A percentile compares a stretch with the other conserved stretches of the same genome.
Conservation (phyloP, 768 basidiomycete genomes). For the Obba rivulosa region DNA sequence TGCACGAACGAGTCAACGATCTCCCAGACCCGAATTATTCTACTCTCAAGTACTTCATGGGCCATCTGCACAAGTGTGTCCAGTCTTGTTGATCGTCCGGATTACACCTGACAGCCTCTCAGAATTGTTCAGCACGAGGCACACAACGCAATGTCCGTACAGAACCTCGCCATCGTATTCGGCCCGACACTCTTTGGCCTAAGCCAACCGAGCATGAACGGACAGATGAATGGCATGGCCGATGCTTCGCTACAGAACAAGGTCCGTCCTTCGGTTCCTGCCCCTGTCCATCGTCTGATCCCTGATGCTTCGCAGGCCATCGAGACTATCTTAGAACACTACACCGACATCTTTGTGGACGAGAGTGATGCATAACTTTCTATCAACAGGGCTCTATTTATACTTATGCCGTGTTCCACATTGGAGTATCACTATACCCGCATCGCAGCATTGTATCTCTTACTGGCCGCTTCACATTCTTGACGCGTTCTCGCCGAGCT, state of each 20-base stretch:
- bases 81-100: background rate
- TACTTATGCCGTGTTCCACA: slow-evolving; percentile 3
- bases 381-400: background rate
- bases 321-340: slow-evolving; percentile 92
- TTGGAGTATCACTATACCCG: slow-evolving; percentile 8
- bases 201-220: slow-evolving; percentile 36
- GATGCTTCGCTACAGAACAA: slow-evolving; percentile 71
- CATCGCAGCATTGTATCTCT: slow-evolving; percentile 12
- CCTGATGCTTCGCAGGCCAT: slow-evolving; percentile 55
- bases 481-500: background rate
- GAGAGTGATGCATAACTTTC: slow-evolving; percentile 43
- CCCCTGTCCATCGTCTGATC: background rate
- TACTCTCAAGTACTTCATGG: slow-evolving; percentile 91
- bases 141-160: slow-evolving; percentile 87
- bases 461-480: slow-evolving; percentile 9
- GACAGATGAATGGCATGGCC: slow-evolving; percentile 51
- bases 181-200: slow-evolving; percentile 95
- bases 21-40: slow-evolving; percentile 99
- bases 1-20: slow-evolving; percentile 97
- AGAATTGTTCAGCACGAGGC: slow-evolving; percentile 74
- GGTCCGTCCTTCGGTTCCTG: slow-evolving; percentile 30
- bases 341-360: slow-evolving; percentile 94
- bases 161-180: slow-evolving; percentile 94
- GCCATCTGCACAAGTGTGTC: slow-evolving; percentile 82
- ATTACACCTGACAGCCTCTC: slow-evolving; percentile 1